Evolutionary conservation across 2,329 filamentous ascomycete species (phyloP).

Genomic region (Aspergillus calidoustus): DNA sequence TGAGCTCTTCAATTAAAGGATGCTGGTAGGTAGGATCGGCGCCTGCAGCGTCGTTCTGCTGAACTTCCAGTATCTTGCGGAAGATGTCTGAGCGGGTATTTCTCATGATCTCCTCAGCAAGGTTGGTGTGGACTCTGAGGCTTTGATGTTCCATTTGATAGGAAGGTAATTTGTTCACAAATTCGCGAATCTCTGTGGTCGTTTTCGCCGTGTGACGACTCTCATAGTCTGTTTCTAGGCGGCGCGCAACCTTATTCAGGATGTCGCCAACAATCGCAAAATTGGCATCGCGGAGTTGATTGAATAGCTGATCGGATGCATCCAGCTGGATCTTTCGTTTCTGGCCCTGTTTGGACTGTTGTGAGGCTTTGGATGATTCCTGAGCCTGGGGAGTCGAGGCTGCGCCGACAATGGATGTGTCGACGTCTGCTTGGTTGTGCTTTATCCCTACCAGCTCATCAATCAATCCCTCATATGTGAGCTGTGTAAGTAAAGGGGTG

Average conservation of each 20-base stretch:
- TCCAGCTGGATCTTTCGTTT: conserved; percentile 91
- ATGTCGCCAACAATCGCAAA: conserved; percentile 91
- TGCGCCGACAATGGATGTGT: conserved; percentile 83
- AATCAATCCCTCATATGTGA: conserved; percentile 95
- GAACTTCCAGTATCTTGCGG: conserved; percentile 84
- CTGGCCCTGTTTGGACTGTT: conserved; percentile 62
- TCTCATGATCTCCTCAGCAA: conserved; percentile 95
- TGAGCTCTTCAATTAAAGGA: conserved; percentile 91
- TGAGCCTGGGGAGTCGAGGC: conserved; percentile 59
- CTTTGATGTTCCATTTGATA: conserved; percentile 94
- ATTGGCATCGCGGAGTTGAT: conserved; percentile 86
- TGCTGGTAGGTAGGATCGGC: conserved; percentile 88
- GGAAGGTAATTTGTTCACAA: conserved; percentile 88
- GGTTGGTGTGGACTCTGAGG: conserved; percentile 85
- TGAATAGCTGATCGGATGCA: conserved; percentile 85
- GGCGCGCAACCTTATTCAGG: conserved; percentile 86
- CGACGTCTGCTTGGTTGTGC: conserved; percentile 90
- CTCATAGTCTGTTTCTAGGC: conserved; percentile 86
- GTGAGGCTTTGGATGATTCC: conserved; percentile 57
- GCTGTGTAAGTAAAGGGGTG: conserved; percentile 86
- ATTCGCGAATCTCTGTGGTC: conserved; percentile 88
- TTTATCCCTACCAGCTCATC: conserved; percentile 92
- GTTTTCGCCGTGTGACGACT: conserved; percentile 83
- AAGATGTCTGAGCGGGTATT: conserved; percentile 89
- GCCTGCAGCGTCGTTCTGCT: conserved; percentile 92